Base-by-base conservation (phyloP, 441 rosid genomes). In the Erodium texanum region DNA sequence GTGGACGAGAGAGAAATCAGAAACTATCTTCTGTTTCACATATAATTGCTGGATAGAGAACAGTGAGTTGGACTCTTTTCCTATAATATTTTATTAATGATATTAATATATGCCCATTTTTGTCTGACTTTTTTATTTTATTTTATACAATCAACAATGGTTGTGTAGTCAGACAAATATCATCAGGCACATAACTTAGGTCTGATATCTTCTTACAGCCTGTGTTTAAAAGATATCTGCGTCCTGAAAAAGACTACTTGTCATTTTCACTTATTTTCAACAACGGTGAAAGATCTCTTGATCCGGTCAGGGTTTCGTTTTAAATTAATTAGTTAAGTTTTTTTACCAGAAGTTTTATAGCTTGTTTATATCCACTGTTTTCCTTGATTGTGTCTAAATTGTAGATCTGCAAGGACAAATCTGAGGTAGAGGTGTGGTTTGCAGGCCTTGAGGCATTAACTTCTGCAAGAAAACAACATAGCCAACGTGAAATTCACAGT, bases 401-500 rank as follows among this genome's bases (percentile, higher is more conserved):
- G 34, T 29, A 29, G 34, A 29, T 29, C 34, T 29, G 34, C 34
- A 29, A 29, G 78, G 97, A 92, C 76, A 92, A 93, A 83, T 93
- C 88, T 78, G 98, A 92, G 82, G 96, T 97, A 59, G 97, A 92
- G 84, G 89, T 85, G 71, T 93, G 97, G 98, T 89, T 93, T 85
- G 86, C 89, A 77, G 98, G 97, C 77, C 85, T 90, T 67, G 90
- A 91, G 87, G 86, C 98, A 72, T 29, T 93, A 70, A 81, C 91
- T 77, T 85, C 95, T 19, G 89, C 90, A 50, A 70, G 86, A 73
- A 91, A 85, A 77, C 87, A 84, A 32, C 78, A 86, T 68, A 91
- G 79, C 74, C 83, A 87, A 88, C 86, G 99, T 80, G 99, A 93
- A 74, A 83, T 85, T 78, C 91, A 5, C 99, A 96, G 80, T 84